Conservation (phyloP, 768 basidiomycete species). For the Clitopilus hobsonii region DNA sequence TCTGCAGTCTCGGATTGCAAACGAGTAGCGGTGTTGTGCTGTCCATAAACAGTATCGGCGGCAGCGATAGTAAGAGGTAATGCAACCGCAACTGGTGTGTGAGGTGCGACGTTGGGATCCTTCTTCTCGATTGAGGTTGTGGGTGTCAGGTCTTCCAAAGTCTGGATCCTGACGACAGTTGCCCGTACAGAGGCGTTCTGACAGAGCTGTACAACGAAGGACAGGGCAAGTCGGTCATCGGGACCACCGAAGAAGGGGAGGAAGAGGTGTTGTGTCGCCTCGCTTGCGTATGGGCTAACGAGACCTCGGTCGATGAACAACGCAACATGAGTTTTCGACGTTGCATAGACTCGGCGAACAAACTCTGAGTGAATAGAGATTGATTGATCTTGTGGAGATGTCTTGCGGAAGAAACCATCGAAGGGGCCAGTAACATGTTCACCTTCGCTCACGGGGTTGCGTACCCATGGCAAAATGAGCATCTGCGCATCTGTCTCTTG, state of each 20-base stretch:
- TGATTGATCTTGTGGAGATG: constrained; percentile 41
- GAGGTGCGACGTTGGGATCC: constrained; percentile 2
- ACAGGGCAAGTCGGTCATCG: constrained; percentile 84
- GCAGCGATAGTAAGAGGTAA: constrained; percentile 30
- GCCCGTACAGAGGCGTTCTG: constrained; percentile 58
- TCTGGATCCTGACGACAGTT: constrained; percentile 64
- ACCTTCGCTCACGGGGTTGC: constrained; percentile 21
- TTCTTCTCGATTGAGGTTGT: constrained; percentile 23
- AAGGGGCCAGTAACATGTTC: constrained; percentile 40
- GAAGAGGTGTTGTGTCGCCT: constrained; percentile 56
- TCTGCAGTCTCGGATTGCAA: constrained; percentile 83
- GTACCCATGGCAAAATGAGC: constrained; percentile 83
- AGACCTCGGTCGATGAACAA: constrained; percentile 80
- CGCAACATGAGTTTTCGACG: constrained; percentile 66
- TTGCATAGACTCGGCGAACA: constrained; percentile 76
- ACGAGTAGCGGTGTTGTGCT: constrained; percentile 55
- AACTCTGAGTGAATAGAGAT: constrained; percentile 73
- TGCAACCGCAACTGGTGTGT: constrained; percentile 27
- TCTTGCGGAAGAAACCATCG: constrained; percentile 68
- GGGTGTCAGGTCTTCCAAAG: constrained; percentile 31
- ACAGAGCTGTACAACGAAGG: constrained; percentile 78
- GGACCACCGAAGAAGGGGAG: constrained; percentile 93
- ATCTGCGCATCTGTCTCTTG: constrained; percentile 58
- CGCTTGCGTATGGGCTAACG: constrained; percentile 17
- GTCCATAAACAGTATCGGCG: constrained; percentile 71